Percentiles rank a stretch among this genome's conserved stretches.
Conservation (phyloP, 306 rosid species). For the Prunus campanulata region DNA sequence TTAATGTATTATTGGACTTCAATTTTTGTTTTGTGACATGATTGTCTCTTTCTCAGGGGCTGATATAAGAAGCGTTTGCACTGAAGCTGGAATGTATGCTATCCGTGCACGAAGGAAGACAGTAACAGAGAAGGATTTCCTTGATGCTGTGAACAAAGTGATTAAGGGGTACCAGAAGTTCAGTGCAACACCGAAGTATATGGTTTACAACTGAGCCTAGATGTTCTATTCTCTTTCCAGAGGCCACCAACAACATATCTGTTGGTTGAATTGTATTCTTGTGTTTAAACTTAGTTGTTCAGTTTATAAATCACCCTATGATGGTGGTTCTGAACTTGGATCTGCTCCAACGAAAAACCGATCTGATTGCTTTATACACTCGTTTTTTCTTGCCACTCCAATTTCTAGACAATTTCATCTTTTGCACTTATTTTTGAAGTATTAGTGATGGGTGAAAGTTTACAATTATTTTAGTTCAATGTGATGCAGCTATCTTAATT, state of each 20-base stretch:
- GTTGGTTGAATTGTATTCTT: neutral
- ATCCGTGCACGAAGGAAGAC: constrained; percentile 98
- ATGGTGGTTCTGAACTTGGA: neutral
- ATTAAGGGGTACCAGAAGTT: constrained; percentile 98
- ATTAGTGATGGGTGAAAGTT: neutral
- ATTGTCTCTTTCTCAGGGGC: constrained; percentile 55
- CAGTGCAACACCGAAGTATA: constrained; percentile 98
- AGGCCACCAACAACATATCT: neutral
- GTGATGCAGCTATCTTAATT: neutral
- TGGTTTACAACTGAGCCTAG: constrained; percentile 86
- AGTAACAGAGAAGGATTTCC: constrained; percentile 95
- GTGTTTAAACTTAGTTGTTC: constrained; percentile 9
- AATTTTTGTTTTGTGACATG: constrained; percentile 30
- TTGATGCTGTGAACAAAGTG: constrained; percentile 96
- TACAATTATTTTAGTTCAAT: neutral
- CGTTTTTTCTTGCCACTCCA: neutral
- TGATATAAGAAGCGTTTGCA: constrained; percentile 96
- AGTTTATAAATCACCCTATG: neutral
- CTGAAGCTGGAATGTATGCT: constrained; percentile 99
- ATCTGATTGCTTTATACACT: neutral
- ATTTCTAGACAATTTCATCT: neutral
- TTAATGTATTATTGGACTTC: neutral
- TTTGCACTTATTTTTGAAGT: neutral
- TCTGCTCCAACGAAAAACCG: neutral
- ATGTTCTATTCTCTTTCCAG: neutral